Evolutionary conservation across 2,329 filamentous ascomycete genomes (phyloP).

Genomic region (Leptodontidium sp.): DNA sequence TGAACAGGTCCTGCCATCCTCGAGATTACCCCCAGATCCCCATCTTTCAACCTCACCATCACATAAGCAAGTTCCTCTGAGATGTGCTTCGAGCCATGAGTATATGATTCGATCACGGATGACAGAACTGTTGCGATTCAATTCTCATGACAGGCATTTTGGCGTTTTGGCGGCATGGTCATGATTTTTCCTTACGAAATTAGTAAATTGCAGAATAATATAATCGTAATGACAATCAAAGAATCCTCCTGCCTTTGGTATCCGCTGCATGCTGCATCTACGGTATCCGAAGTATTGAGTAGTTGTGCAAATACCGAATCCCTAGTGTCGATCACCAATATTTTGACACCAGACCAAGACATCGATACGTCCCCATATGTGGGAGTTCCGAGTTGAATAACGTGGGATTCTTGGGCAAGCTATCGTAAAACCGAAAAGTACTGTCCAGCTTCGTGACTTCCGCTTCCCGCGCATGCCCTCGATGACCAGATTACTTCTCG

Average conservation of each 20-base stretch:
- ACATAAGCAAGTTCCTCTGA: constrained; percentile 8
- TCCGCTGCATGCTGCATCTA: too few species aligned
- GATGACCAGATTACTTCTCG: too few species aligned
- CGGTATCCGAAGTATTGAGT: too few species aligned
- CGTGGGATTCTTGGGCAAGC: too few species aligned
- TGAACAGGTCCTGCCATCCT: constrained; percentile 47
- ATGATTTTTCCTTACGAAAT: neutral
- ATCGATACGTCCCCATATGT: too few species aligned
- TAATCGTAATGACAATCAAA: constrained; percentile 4
- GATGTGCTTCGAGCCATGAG: neutral
- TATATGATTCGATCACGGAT: neutral
- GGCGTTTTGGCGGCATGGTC: constrained; percentile 1
- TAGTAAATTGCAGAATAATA: neutral
- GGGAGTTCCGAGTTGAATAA: too few species aligned
- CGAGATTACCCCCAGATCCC: constrained; percentile 45
- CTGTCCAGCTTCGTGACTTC: too few species aligned
- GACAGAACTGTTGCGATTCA: neutral
- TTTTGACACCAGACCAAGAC: too few species aligned
- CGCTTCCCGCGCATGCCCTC: too few species aligned
- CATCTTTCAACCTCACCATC: constrained; percentile 40
- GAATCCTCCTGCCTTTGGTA: neutral
- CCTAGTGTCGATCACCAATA: too few species aligned
- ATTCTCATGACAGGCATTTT: neutral
- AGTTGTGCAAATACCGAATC: too few species aligned
- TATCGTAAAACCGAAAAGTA: too few species aligned